Percentiles rank a stretch among this genome's conserved stretches.
phyloP scores from a whole-genome alignment of 495 filamentous ascomycete genomes.

The Letharia lupina region DNA sequence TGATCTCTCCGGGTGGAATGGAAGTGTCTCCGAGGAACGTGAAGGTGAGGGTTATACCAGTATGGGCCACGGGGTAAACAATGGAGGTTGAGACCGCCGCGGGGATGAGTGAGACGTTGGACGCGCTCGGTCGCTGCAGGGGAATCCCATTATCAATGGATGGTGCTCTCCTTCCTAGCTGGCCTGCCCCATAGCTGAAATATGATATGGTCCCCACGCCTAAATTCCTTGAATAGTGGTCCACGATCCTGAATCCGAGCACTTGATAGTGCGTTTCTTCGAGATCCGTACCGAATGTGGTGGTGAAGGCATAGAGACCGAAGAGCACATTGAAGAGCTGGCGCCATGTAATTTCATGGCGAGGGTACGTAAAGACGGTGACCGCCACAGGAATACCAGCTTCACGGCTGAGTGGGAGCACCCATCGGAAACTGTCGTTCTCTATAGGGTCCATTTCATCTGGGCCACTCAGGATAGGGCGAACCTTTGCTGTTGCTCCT shows the following conservation, averaged over 20 bases:
- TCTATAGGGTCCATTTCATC: not conserved
- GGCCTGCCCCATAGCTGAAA: not conserved
- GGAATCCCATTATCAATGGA: too few relatives aligned
- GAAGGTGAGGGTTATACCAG: not conserved
- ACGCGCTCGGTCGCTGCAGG: not conserved
- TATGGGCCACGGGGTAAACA: not conserved
- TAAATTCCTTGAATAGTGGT: not conserved
- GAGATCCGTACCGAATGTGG: not conserved
- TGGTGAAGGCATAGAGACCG: conserved; percentile 3
- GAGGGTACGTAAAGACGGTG: not conserved
- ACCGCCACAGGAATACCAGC: not conserved
- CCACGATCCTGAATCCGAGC: conserved; percentile 2
- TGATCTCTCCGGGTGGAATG: not conserved
- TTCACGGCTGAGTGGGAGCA: not conserved
- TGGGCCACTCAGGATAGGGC: not conserved
- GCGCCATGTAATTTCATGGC: not conserved
- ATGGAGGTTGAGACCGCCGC: not conserved
- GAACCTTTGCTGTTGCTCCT: not conserved
- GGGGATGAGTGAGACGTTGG: not conserved
- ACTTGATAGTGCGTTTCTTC: not conserved
- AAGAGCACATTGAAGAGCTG: conserved; percentile 1
- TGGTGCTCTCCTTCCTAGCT: conserved; percentile 3
- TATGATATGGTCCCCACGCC: conserved; percentile 10
- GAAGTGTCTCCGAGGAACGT: not conserved
- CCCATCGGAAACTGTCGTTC: not conserved